phyloP scores from a whole-genome alignment of 352 stramenopile species.

The Globisporangium irregulare region DNA sequence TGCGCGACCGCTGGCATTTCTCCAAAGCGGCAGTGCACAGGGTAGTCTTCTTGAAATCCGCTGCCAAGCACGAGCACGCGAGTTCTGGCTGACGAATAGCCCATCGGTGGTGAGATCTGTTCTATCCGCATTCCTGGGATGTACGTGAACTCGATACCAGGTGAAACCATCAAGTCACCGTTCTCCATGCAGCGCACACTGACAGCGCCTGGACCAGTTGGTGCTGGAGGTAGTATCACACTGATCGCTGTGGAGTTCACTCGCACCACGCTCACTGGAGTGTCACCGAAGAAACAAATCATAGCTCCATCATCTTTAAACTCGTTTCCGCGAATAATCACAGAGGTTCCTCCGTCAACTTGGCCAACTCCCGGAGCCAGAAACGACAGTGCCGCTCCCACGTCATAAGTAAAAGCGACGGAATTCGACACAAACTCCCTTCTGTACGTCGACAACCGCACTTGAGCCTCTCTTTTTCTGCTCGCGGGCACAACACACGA shows the following conservation, averaged over 20 bases:
- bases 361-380: neutral
- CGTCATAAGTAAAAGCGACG: constrained; percentile 5
- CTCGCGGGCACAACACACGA: neutral
- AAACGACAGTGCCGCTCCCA: neutral
- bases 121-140: neutral
- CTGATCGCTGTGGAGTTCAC: constrained; percentile 13
- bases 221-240: neutral
- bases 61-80: constrained; percentile 3
- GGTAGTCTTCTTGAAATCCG: neutral
- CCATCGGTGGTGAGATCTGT: constrained; percentile 6
- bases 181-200: constrained; percentile 2
- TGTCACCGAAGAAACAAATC: constrained; percentile 3
- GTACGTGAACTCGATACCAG: constrained; percentile 11
- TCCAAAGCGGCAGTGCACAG: constrained; percentile 4
- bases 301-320: neutral
- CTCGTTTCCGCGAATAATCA: constrained; percentile 7
- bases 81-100: constrained; percentile 3
- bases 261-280: neutral
- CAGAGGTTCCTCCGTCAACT: constrained; percentile 11
- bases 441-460: constrained; percentile 6
- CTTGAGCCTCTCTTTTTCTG: neutral
- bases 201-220: neutral
- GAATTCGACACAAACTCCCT: constrained; percentile 4
- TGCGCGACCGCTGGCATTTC: neutral
- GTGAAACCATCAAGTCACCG: neutral